A percentile compares a stretch with the other conserved stretches of the same genome.
These are phyloP conservation scores for Cladosporium velox DNA, from an alignment of 2,329 filamentous ascomycete genomes.

Conservation along the genomic window DNA sequence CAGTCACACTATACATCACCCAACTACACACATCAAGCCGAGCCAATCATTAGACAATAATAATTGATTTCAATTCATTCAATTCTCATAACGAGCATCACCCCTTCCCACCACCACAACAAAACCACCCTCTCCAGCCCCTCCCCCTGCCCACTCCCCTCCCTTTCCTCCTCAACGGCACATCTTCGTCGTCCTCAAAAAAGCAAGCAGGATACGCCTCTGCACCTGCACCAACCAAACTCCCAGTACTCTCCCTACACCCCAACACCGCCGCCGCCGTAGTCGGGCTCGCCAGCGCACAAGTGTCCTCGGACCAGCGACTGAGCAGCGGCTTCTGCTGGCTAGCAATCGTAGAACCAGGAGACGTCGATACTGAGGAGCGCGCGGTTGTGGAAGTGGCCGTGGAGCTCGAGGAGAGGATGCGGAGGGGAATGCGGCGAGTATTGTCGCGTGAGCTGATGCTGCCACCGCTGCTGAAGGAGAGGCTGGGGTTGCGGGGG, in stretches of 20 bases:
- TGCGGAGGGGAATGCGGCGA: conserved; percentile 28
- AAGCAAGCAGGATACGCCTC: conserved; percentile 34
- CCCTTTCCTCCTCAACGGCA: conserved; percentile 29
- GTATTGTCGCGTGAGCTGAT: conserved; percentile 24
- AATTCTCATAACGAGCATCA: background rate
- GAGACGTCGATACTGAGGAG: conserved; percentile 11
- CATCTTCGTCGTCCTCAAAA: conserved; percentile 33
- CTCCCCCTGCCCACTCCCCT: conserved; percentile 23
- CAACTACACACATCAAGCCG: too few relatives aligned
- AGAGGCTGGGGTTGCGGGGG: conserved; percentile 31
- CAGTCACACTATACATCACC: too few relatives aligned
- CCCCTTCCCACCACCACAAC: conserved; percentile 12
- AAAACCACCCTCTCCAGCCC: conserved; percentile 14
- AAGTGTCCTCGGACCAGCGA: conserved; percentile 35
- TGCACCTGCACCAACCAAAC: conserved; percentile 24
- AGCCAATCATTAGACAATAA: too few relatives aligned
- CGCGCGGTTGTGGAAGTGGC: conserved; percentile 12
- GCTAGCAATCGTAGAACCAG: background rate
- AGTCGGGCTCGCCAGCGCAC: conserved; percentile 26
- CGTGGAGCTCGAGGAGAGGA: conserved; percentile 28
- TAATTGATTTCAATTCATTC: too few relatives aligned
- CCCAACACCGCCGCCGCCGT: conserved; percentile 26
- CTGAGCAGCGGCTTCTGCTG: conserved; percentile 18
- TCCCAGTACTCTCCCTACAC: conserved; percentile 30
- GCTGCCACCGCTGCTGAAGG: conserved; percentile 33